A percentile compares a stretch with the other conserved stretches of the same genome.
phyloP scores from a whole-genome alignment of 1,284 basidiomycete species.

The Tilletia indica region DNA sequence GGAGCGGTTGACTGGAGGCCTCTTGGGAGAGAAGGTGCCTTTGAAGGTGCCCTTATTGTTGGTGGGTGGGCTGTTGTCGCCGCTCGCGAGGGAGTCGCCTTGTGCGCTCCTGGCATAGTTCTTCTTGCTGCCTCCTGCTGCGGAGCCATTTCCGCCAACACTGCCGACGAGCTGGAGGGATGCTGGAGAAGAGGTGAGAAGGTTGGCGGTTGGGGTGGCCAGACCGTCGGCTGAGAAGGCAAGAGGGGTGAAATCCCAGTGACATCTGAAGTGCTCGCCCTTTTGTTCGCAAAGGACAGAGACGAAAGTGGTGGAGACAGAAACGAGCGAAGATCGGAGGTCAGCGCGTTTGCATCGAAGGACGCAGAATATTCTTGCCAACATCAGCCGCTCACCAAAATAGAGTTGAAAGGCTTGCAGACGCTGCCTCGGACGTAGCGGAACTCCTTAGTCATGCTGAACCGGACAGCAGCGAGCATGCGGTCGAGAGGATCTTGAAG shows the following conservation, averaged over 20 bases:
- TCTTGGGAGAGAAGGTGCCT: neutral
- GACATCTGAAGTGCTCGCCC: slow-evolving; percentile 52
- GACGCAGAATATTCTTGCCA: too few relatives aligned
- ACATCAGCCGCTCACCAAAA: slow-evolving; percentile 27
- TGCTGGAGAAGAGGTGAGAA: slow-evolving; percentile 12
- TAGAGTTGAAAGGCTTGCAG: slow-evolving; percentile 78
- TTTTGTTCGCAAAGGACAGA: slow-evolving; percentile 15
- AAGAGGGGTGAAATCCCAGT: slow-evolving; percentile 47
- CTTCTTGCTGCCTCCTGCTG: slow-evolving; percentile 20
- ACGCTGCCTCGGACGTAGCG: slow-evolving; percentile 83
- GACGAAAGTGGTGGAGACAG: neutral
- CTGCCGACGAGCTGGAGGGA: neutral
- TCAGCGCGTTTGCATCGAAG: neutral
- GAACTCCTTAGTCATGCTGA: slow-evolving; percentile 85
- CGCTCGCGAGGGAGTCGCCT: slow-evolving; percentile 27
- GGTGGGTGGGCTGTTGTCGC: slow-evolving; percentile 20
- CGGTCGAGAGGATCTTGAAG: slow-evolving; percentile 84
- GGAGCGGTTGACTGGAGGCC: neutral
- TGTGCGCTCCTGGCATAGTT: too few relatives aligned
- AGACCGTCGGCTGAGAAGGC: slow-evolving; percentile 33
- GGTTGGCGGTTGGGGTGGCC: slow-evolving; percentile 26
- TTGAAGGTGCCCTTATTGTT: slow-evolving; percentile 34
- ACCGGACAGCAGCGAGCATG: slow-evolving; percentile 85
- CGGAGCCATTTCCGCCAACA: neutral
- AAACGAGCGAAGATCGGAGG: neutral